Conservation (phyloP, 352 stramenopile species). For the Blastocystis sp. region DNA sequence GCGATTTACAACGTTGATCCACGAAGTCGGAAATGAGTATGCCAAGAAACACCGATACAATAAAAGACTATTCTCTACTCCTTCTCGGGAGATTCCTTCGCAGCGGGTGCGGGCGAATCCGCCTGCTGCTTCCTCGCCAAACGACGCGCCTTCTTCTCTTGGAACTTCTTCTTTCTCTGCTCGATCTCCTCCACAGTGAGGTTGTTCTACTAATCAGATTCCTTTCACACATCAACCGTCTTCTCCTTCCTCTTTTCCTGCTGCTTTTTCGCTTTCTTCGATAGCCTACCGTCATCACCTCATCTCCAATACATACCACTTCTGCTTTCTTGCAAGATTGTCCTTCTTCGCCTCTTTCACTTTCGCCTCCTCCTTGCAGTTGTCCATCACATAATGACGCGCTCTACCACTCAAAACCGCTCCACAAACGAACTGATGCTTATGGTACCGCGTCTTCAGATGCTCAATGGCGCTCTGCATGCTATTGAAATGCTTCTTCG, state of each 20-base stretch:
- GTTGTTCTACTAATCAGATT: constrained; percentile 47
- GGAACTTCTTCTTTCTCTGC: constrained; percentile 30
- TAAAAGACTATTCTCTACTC: not conserved
- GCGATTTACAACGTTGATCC: not conserved
- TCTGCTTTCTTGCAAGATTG: not conserved
- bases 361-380: constrained; percentile 3
- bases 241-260: not conserved
- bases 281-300: not conserved
- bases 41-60: not conserved
- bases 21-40: not conserved
- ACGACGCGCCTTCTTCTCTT: constrained; percentile 45
- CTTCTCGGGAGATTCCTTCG: not conserved
- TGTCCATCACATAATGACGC: constrained; percentile 20
- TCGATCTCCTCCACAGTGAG: constrained; percentile 20
- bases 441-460: constrained; percentile 30
- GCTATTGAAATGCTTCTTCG: not conserved
- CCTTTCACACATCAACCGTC: not conserved
- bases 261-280: not conserved
- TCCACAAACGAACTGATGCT: not conserved
- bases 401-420: not conserved
- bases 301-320: not conserved
- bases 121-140: constrained; percentile 43
- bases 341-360: not conserved
- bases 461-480: constrained; percentile 15
- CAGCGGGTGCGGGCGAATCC: not conserved